Percentiles rank a stretch among this genome's conserved stretches.
Conservation (phyloP, 345 rosid genomes). For the Dipteronia sinensis region DNA sequence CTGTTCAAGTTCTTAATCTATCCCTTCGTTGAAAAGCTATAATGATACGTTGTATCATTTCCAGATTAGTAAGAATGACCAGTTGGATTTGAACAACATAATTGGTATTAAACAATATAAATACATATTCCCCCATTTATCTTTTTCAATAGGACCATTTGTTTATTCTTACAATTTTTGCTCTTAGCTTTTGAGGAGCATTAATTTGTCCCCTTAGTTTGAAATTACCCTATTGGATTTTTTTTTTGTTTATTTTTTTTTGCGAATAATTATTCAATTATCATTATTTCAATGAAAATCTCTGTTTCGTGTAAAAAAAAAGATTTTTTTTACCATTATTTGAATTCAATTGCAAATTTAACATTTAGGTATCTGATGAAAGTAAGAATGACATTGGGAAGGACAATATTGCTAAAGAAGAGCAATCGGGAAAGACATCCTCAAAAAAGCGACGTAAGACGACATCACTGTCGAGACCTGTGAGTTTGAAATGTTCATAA, state of each 20-base stretch:
- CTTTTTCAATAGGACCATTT: not conserved
- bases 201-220: not conserved
- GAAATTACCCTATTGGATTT: not conserved
- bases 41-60: not conserved
- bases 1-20: not conserved
- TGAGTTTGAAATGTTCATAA: constrained; percentile 45
- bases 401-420: constrained; percentile 58
- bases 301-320: not conserved
- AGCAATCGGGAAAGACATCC: constrained; percentile 47
- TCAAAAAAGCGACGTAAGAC: constrained; percentile 62
- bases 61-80: not conserved
- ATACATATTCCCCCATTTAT: not conserved
- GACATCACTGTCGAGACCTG: constrained; percentile 76
- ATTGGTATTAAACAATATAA: not conserved
- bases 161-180: not conserved
- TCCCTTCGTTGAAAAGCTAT: not conserved
- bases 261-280: not conserved
- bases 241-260: no score
- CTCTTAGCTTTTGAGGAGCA: not conserved
- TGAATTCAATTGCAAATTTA: constrained; percentile 7
- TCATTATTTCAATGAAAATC: not conserved
- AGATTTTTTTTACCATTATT: not conserved
- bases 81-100: constrained; percentile 1
- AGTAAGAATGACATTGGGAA: constrained; percentile 58
- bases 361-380: constrained; percentile 72